Evolutionary conservation across 2,329 filamentous ascomycete genomes (phyloP), one percentile per base, ranked within the genome.

Genomic region (Hypoxylon sp.): DNA sequence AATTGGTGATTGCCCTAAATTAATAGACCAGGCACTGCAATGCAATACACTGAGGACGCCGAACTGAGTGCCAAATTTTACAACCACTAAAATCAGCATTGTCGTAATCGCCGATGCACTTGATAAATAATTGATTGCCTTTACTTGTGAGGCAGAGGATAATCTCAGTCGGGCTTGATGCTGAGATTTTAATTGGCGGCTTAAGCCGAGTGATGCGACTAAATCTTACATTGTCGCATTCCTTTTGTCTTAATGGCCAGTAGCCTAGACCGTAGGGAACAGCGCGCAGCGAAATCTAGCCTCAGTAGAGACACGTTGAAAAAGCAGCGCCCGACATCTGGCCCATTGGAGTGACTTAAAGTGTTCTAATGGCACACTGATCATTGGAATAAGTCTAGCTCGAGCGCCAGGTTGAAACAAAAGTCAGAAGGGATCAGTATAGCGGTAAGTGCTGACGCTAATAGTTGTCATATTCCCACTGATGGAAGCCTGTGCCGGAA

Each of bases 331-430:
- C 42, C 31, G 19, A 55, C 14, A 39, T 63, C 26, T 44, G 58
- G 54, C 50, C 54, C 35, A 56, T 57, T 58, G 58, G 65, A 52
- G 54, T 19, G 17, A 17, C 37, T 56, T 17, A 46, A 46, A 47
- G 5, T 35, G 37, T 63, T 48, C 39, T 65, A 65, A 52, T n/a
- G 39, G 60, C 57, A 56, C 55, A 57, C 60, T 56, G 64, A 63
- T 60, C 46, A 31, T 51, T 42, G 42, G 44, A 50, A 13, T 22
- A 48, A 24, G 24, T 54, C 35, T 19, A 55, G 35, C 53, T 42
- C 31, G 44, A 42, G 19, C n/a, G 26, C 24, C 6, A n/a, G 13
- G 35, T 31, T 44, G 59, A 35, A 42, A 14, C 9, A 39, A 33
- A 35, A 48, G 46, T 39, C 46, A 26, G 52, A 19, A 46, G 37